These are phyloP conservation scores for Fusarium sp. DNA, from an alignment of 2,329 filamentous ascomycete species.

Conservation along the genomic window DNA sequence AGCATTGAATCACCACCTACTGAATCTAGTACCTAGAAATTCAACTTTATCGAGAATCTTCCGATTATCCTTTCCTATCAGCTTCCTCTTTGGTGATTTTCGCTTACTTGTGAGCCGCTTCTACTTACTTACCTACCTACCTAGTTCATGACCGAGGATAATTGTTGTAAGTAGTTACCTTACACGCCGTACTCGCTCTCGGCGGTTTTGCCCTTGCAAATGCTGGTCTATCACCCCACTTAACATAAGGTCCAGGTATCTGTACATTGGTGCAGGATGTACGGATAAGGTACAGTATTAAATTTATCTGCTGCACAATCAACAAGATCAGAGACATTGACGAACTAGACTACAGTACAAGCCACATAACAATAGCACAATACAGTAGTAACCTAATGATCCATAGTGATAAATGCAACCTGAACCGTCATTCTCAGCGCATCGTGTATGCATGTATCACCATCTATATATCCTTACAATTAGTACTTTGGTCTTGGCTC, in stretches of 20 bases:
- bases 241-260: constrained; percentile 29
- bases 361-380: constrained; percentile 11
- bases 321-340: constrained; percentile 15
- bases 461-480: not conserved
- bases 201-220: constrained; percentile 27
- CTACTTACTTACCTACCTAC: not conserved
- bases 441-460: not conserved
- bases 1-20: not conserved
- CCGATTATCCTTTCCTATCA: not conserved
- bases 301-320: not conserved
- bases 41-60: constrained; percentile 1
- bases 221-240: constrained; percentile 34
- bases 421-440: not conserved
- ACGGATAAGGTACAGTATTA: not conserved
- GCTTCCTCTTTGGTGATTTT: constrained; percentile 4
- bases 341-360: constrained; percentile 1
- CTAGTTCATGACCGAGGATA: not conserved
- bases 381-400: not conserved
- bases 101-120: not conserved
- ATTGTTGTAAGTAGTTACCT: not conserved
- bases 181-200: constrained; percentile 23
- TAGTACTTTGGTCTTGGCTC: not conserved
- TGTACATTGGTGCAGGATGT: constrained; percentile 1
- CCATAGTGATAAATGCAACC: not conserved
- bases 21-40: not conserved